phyloP scores from a whole-genome alignment of 2,329 filamentous ascomycete species.

The Colletotrichum neosansevieriae region DNA sequence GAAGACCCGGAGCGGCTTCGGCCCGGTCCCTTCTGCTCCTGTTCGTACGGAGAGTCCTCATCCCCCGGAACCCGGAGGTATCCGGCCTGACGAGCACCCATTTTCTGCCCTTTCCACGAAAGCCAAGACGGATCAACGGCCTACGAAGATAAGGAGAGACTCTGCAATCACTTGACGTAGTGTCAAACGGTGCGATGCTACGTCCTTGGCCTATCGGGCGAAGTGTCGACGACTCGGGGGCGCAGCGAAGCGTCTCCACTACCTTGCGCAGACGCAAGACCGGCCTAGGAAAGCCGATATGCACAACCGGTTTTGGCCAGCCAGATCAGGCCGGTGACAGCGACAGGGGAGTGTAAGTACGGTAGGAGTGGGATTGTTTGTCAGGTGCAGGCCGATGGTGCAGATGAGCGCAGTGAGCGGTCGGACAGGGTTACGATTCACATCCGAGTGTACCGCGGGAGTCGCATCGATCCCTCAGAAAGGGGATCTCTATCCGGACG shows the following conservation, averaged over 20 bases:
- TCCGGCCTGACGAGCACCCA: conserved; percentile 33
- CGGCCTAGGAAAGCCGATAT: conserved; percentile 5
- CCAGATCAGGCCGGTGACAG: conserved; percentile 15
- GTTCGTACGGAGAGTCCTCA: conserved; percentile 14
- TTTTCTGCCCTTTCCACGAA: neutral
- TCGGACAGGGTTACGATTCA: conserved; percentile 30
- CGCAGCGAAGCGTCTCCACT: conserved; percentile 2
- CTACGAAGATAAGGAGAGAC: neutral
- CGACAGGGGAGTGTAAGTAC: neutral
- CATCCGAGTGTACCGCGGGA: conserved; percentile 9
- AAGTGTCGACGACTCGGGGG: conserved; percentile 10
- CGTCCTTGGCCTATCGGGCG: neutral
- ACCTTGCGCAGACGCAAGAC: neutral
- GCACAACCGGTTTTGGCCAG: conserved; percentile 6
- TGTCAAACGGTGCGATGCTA: conserved; percentile 1
- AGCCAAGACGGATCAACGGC: conserved; percentile 17
- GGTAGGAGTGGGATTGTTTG: neutral
- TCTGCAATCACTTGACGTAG: neutral
- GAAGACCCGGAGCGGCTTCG: conserved; percentile 33
- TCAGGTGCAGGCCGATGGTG: neutral
- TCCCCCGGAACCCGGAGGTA: conserved; percentile 38
- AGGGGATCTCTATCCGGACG: neutral
- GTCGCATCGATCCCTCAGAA: conserved; percentile 18
- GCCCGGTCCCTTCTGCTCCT: conserved; percentile 7
- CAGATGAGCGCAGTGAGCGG: neutral